phyloP scores from a whole-genome alignment of 179 eudicot species.

The Amaranthus tricolor region DNA sequence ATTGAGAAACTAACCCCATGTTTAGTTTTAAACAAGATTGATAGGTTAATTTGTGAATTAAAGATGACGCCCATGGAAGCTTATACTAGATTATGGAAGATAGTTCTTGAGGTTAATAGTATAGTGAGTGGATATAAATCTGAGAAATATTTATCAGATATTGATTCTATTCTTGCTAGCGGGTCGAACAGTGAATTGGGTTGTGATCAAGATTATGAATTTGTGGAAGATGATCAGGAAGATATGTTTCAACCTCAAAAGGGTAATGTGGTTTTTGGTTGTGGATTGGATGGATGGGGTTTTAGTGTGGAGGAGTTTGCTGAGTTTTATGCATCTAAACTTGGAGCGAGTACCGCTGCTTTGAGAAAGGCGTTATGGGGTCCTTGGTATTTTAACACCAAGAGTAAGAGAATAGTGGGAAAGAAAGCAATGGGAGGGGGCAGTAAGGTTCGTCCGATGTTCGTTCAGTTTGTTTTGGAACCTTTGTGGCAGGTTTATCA shows the following conservation, averaged over 20 bases:
- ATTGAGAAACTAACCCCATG: slow-evolving; percentile 84
- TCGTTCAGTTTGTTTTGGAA: slow-evolving; percentile 79
- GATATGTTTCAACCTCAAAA: slow-evolving; percentile 88
- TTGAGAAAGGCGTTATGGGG: slow-evolving; percentile 79
- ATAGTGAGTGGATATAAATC: slow-evolving; percentile 82
- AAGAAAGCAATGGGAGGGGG: slow-evolving; percentile 60
- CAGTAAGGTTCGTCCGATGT: slow-evolving; percentile 68
- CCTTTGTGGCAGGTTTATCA: slow-evolving; percentile 85
- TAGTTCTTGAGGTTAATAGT: slow-evolving; percentile 86
- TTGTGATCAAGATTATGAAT: slow-evolving; percentile 43
- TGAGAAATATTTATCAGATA: slow-evolving; percentile 90
- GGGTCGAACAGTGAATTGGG: slow-evolving; percentile 35
- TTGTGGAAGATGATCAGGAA: slow-evolving; percentile 77
- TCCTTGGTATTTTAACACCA: slow-evolving; percentile 66
- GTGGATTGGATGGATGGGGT: slow-evolving; percentile 98
- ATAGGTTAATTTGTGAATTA: slow-evolving; percentile 75
- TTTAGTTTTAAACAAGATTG: slow-evolving; percentile 90
- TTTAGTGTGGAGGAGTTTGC: slow-evolving; percentile 72
- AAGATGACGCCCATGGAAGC: slow-evolving; percentile 85
- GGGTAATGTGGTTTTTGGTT: slow-evolving; percentile 90
- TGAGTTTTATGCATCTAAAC: slow-evolving; percentile 68
- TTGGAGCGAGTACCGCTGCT: slow-evolving; percentile 49
- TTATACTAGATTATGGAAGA: slow-evolving; percentile 59
- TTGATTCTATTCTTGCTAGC: slow-evolving; percentile 67
- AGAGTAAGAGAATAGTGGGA: slow-evolving; percentile 62